phyloP scores from a whole-genome alignment of 345 rosid species.

The Melastoma malabathricum region DNA sequence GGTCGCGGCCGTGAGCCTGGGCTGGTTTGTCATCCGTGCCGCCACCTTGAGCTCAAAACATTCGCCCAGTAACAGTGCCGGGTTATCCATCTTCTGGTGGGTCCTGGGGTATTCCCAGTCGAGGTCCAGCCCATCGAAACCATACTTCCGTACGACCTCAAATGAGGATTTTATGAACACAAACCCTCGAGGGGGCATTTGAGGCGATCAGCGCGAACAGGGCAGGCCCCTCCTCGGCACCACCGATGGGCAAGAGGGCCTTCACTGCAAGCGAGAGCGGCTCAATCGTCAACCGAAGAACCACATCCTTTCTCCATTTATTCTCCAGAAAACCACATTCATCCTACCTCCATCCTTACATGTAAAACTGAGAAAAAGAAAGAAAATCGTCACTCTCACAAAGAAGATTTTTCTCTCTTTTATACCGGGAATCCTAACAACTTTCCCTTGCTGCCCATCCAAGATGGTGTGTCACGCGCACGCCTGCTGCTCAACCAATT shows the following conservation, averaged over 20 bases:
- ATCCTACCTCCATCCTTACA: too few relatives aligned
- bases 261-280: conserved; percentile 6
- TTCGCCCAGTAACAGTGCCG: conserved; percentile 19
- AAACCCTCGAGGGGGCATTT: conserved; percentile 9
- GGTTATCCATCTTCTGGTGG: conserved; percentile 23
- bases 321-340: too few relatives aligned
- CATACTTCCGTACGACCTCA: conserved; percentile 26
- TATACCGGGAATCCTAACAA: too few relatives aligned
- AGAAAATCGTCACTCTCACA: too few relatives aligned
- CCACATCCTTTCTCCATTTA: too few relatives aligned
- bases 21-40: conserved; percentile 17
- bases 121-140: conserved; percentile 46
- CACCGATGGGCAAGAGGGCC: conserved; percentile 39
- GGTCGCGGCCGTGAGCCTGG: conserved; percentile 43
- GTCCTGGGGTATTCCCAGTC: conserved; percentile 46
- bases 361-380: too few relatives aligned
- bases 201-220: conserved; percentile 28
- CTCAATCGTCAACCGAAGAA: too few relatives aligned
- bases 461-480: too few relatives aligned
- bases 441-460: too few relatives aligned
- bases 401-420: too few relatives aligned
- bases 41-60: conserved; percentile 23
- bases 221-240: conserved; percentile 11
- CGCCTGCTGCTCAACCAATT: neutral
- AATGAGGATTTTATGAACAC: conserved; percentile 30